Conservation (phyloP, 352 stramenopile species). For the Pelagophyceae sp. region DNA sequence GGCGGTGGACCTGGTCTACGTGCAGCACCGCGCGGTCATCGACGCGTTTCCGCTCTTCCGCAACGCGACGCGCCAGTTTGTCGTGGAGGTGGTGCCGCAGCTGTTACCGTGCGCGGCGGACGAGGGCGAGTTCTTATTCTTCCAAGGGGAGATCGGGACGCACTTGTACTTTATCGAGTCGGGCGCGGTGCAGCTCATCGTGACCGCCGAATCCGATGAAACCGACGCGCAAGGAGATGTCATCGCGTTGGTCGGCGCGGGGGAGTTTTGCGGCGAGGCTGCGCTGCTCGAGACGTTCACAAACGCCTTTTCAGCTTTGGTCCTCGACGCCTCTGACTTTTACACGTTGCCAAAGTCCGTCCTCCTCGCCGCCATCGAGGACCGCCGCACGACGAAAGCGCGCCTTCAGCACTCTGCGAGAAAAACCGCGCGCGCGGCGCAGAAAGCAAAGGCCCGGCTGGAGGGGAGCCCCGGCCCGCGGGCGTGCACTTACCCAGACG, state of each 20-base stretch:
- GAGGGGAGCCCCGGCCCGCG: too few relatives aligned
- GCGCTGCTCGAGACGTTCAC: background rate
- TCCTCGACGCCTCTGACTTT: background rate
- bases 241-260: background rate
- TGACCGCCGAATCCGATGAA: background rate
- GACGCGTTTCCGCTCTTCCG: background rate
- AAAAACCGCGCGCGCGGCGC: too few relatives aligned
- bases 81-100: background rate
- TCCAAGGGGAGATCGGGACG: background rate
- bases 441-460: too few relatives aligned
- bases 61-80: background rate
- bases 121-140: constrained; percentile 8
- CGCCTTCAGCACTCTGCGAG: too few relatives aligned
- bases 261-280: background rate
- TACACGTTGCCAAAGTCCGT: background rate
- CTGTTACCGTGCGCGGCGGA: background rate
- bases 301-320: background rate
- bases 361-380: background rate
- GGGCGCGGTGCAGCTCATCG: background rate
- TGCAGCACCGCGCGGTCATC: background rate
- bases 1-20: background rate
- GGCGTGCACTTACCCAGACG: too few relatives aligned
- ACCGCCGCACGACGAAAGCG: too few relatives aligned
- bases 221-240: background rate
- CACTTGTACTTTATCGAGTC: background rate